A percentile compares a stretch with the other conserved stretches of the same genome.
phyloP scores from a whole-genome alignment of 1,139 yeast genomes.

The Magnusiomyces starmeri region DNA sequence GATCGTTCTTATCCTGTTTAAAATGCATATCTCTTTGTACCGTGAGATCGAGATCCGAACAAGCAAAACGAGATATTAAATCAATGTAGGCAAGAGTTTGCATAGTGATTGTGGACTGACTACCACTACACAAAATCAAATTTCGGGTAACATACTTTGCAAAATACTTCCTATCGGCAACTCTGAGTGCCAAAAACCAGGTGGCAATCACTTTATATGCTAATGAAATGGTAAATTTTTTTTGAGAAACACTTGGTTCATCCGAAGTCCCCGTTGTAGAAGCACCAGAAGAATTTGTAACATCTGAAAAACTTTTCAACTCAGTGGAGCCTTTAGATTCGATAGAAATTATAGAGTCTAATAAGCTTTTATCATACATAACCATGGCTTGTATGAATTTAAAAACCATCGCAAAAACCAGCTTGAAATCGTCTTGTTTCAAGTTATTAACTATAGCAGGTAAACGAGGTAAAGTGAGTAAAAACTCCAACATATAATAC shows the following conservation, averaged over 20 bases:
- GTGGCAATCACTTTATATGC: constrained; percentile 64
- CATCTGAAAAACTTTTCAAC: constrained; percentile 35
- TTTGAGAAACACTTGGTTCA: constrained; percentile 40
- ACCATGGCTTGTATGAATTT: constrained; percentile 50
- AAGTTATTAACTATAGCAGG: constrained; percentile 66
- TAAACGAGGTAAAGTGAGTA: constrained; percentile 56
- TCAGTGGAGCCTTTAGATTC: background rate
- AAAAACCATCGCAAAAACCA: constrained; percentile 79
- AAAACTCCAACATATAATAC: constrained; percentile 70
- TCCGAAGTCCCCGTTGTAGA: constrained; percentile 17
- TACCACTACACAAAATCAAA: constrained; percentile 41
- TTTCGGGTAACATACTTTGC: constrained; percentile 59
- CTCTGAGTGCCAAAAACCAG: constrained; percentile 63
- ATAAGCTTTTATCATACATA: no score
- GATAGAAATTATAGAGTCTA: no score
- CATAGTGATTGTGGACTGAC: constrained; percentile 40
- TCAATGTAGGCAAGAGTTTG: constrained; percentile 62
- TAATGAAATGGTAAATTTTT: constrained; percentile 53
- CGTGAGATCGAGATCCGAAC: constrained; percentile 54
- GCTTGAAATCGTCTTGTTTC: constrained; percentile 66
- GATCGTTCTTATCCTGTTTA: constrained; percentile 19
- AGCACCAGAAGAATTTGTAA: constrained; percentile 40
- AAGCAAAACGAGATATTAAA: constrained; percentile 59
- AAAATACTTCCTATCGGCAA: constrained; percentile 51
- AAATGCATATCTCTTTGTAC: constrained; percentile 28